phyloP scores from a whole-genome alignment of 1,139 yeast species.

The Diutina mesorugosa region DNA sequence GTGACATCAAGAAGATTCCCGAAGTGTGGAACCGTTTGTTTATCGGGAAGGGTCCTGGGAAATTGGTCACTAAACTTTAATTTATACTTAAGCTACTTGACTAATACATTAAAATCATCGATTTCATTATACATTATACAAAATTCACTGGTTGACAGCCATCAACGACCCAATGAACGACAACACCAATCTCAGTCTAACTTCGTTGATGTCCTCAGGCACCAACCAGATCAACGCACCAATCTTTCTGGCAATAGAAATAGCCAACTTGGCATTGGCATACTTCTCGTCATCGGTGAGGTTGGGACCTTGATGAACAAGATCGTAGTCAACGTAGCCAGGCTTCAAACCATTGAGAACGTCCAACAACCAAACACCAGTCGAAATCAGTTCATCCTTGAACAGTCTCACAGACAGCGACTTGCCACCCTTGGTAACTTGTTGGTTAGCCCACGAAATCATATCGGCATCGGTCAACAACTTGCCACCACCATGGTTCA shows the following conservation, averaged over 20 bases:
- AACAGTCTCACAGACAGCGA: constrained; percentile 59
- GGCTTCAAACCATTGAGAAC: constrained; percentile 90
- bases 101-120: background rate
- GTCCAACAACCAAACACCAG: constrained; percentile 75
- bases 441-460: constrained; percentile 85
- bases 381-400: constrained; percentile 65
- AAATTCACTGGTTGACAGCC: constrained; percentile 21
- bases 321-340: constrained; percentile 91
- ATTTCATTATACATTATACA: background rate
- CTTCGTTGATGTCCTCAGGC: constrained; percentile 98
- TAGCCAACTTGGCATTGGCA: constrained; percentile 93
- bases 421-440: constrained; percentile 78
- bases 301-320: constrained; percentile 65
- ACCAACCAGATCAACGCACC: constrained; percentile 98
- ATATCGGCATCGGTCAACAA: constrained; percentile 70
- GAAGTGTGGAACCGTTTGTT: background rate
- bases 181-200: constrained; percentile 81
- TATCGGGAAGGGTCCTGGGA: background rate
- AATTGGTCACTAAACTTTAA: background rate
- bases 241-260: constrained; percentile 93
- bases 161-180: constrained; percentile 93
- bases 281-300: constrained; percentile 65
- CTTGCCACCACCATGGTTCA: constrained; percentile 38
- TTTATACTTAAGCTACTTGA: background rate
- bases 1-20: background rate